phyloP scores from a whole-genome alignment of 257 asterid genomes.

The Petunia secreta region DNA sequence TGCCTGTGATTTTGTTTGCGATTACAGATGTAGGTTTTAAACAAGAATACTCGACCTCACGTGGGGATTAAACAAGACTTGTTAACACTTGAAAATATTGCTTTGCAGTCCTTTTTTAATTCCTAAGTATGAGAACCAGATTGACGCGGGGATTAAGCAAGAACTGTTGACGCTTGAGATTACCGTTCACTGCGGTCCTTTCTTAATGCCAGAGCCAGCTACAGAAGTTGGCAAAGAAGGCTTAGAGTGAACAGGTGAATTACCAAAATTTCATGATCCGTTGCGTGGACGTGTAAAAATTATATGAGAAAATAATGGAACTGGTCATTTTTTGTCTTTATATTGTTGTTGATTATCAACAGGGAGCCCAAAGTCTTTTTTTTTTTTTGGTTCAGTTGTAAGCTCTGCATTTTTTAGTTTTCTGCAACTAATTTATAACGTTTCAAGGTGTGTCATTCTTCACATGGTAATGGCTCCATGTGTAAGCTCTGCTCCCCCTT shows the following conservation, averaged over 20 bases:
- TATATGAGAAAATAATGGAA: constrained; percentile 23
- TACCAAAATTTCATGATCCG: background rate
- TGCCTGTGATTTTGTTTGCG: background rate
- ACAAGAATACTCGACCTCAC: background rate
- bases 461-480: background rate
- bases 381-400: background rate
- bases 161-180: constrained; percentile 21
- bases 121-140: constrained; percentile 16
- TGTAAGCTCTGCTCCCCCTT: no score
- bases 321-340: background rate
- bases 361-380: background rate
- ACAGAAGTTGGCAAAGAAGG: constrained; percentile 12
- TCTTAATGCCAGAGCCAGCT: constrained; percentile 14
- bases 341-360: background rate
- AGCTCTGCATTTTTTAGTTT: constrained; percentile 13
- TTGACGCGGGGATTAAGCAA: constrained; percentile 16
- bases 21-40: background rate
- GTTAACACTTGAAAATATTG: background rate
- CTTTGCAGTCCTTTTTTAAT: constrained; percentile 21
- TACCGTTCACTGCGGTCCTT: constrained; percentile 28
- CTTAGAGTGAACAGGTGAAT: constrained; percentile 15
- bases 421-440: background rate
- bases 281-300: constrained; percentile 3
- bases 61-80: background rate
- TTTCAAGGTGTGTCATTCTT: no score